These are phyloP conservation scores for Mortierella hygrophila DNA, from an alignment of 192 early-diverging fungal genomes.

Conservation along the genomic window DNA sequence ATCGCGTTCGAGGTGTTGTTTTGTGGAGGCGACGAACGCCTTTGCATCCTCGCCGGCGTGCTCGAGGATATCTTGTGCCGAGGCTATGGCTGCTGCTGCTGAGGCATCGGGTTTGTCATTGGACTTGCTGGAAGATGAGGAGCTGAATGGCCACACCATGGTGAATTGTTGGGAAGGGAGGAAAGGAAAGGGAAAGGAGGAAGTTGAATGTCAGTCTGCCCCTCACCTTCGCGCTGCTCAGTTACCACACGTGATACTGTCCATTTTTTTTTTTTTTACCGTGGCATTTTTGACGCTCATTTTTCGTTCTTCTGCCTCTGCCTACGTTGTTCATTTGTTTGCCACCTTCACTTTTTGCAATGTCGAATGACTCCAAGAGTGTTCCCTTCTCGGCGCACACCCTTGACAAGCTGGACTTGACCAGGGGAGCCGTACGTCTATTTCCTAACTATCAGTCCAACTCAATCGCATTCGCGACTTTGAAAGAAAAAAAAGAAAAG, in stretches of 20 bases:
- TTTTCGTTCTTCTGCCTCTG: neutral
- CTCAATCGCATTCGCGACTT: neutral
- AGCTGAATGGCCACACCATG: conserved; percentile 42
- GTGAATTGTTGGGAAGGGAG: neutral
- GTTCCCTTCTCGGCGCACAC: conserved; percentile 22
- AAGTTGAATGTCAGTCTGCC: neutral
- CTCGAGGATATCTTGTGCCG: conserved; percentile 21
- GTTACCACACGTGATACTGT: neutral
- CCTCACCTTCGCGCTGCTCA: neutral
- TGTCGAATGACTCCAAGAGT: conserved; percentile 18
- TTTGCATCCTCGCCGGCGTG: conserved; percentile 37
- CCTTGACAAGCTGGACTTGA: conserved; percentile 27
- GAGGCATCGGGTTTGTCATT: neutral
- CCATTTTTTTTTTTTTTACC: too few species aligned
- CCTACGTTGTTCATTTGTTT: too few species aligned
- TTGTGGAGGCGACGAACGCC: conserved; percentile 17
- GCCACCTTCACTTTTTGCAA: neutral
- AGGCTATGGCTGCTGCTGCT: neutral
- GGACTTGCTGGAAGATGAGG: conserved; percentile 19
- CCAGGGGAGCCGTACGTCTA: neutral
- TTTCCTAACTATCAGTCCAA: too few species aligned
- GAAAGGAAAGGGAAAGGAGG: neutral
- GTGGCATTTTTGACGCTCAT: neutral
- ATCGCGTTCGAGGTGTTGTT: conserved; percentile 22
- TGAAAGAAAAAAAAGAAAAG: neutral